Conservation (phyloP, 495 filamentous ascomycete genomes). For the Friedmanniomyces simplex region DNA sequence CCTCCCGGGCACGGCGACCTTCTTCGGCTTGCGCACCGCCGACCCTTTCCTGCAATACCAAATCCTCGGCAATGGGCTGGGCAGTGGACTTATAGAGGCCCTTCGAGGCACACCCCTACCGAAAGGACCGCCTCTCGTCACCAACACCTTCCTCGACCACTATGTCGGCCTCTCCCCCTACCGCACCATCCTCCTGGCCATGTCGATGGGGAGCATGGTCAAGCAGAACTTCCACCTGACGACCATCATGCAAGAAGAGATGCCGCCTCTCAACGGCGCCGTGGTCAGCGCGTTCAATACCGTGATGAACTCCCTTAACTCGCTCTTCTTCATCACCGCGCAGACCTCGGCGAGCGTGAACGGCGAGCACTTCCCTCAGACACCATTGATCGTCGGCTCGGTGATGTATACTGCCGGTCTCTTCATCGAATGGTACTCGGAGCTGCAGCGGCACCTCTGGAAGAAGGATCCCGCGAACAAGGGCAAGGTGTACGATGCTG, state of each 20-base stretch:
- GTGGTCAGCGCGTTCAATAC: constrained; percentile 38
- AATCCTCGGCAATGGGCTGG: constrained; percentile 35
- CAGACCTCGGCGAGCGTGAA: constrained; percentile 19
- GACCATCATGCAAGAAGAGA: constrained; percentile 35
- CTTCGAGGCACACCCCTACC: constrained; percentile 28
- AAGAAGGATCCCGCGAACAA: constrained; percentile 24
- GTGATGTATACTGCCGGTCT: constrained; percentile 21
- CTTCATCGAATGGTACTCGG: constrained; percentile 19
- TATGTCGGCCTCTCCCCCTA: constrained; percentile 33
- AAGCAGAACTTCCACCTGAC: constrained; percentile 44
- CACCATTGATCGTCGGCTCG: constrained; percentile 23
- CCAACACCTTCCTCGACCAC: constrained; percentile 29
- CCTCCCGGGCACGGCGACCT: constrained; percentile 41
- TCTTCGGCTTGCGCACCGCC: constrained; percentile 46
- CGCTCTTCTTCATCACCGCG: constrained; percentile 22
- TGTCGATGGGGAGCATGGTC: constrained; percentile 39
- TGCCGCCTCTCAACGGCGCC: constrained; percentile 30
- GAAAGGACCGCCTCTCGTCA: constrained; percentile 25
- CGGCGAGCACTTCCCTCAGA: constrained; percentile 24
- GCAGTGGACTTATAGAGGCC: constrained; percentile 24
- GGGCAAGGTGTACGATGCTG: constrained; percentile 21
- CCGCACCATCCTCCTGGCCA: constrained; percentile 36
- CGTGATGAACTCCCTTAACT: constrained; percentile 34
- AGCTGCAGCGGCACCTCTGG: constrained; percentile 16
- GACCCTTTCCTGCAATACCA: constrained; percentile 49